Base-by-base conservation (phyloP, 2,329 filamentous ascomycete genomes). In the Fusarium chlamydosporum region DNA sequence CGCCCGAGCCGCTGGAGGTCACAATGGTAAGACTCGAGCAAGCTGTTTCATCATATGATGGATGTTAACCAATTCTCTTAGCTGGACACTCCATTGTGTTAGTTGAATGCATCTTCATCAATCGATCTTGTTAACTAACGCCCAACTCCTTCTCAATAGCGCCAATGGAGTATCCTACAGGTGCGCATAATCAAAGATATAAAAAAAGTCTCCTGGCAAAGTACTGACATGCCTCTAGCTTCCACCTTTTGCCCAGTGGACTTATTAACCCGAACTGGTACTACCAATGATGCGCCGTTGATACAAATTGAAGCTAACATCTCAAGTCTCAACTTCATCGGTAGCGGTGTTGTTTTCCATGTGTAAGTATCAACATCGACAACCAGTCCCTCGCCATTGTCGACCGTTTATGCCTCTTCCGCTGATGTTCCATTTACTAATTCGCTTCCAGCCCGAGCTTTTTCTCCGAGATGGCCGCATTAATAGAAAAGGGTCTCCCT, bases 231-330 rank as follows among this genome's bases (percentile, higher is more conserved):
- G 16, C 10, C 15, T 18, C 47, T 48, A 66, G 63, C 50, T 66
- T 66, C 35, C 63, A 66, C 37, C 46, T 66, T 37, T 45, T 66
- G 31, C 60, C 63, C 18, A 64, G 60, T 40, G 63, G 63, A 23
- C 50, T 66, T n/a, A 66, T 64, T 29, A 66, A 64, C 60, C 63
- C 60, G 31, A 56, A 60, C 33, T 60, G 56, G 58, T 51, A 43
- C n/a, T 27, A 33, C 12, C 23, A 33, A 31, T 23, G 29, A 29
- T 23, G 20, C n/a, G 23, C n/a, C 9, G 46, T 15, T n/a, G 13
- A 18, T n/a, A 38, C 27, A 18, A 16, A 5, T 13, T 6, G 35
- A 42, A 47, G 18, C 56, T 58, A 11, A 55, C n/a, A 31, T 27
- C 4, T 33, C 12, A 18, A 56, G 56, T 34, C 53, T 59, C 41